Percentiles rank a stretch among this genome's conserved stretches.
Conservation (phyloP, 306 rosid species). For the Rosa multiflora region DNA sequence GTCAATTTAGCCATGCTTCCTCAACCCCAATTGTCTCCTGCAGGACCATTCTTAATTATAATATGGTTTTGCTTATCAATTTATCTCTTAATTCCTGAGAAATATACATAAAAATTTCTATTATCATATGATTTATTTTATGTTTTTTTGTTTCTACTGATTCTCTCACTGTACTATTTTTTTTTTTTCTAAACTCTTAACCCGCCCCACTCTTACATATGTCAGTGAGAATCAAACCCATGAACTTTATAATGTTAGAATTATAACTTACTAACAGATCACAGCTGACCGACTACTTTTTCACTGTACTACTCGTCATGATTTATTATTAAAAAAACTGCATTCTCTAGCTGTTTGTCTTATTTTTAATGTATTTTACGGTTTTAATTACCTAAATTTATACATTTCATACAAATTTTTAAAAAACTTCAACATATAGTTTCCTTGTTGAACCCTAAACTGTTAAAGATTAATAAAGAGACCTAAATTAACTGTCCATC, state of each 20-base stretch:
- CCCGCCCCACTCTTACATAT: too few relatives aligned
- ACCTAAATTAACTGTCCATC: too few relatives aligned
- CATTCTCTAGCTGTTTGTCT: neutral
- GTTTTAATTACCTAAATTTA: neutral
- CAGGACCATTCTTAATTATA: slow-evolving; percentile 11
- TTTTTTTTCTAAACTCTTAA: too few relatives aligned
- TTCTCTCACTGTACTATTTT: neutral
- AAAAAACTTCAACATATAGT: neutral
- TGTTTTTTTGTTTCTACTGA: neutral
- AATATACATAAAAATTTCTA: neutral
- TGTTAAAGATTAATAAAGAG: too few relatives aligned
- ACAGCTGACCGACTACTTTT: too few relatives aligned
- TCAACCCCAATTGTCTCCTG: slow-evolving; percentile 32
- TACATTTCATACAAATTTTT: neutral
- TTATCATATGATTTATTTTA: neutral
- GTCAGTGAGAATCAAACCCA: too few relatives aligned
- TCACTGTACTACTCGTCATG: neutral
- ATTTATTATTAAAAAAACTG: neutral
- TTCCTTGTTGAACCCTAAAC: neutral
- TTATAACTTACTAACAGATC: too few relatives aligned
- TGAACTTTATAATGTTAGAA: too few relatives aligned
- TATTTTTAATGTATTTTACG: neutral
- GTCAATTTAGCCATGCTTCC: slow-evolving; percentile 29
- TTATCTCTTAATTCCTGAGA: neutral
- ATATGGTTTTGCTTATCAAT: neutral